Base-by-base conservation (phyloP, 169 alveolate genomes). In the Cytauxzoon felis region DNA sequence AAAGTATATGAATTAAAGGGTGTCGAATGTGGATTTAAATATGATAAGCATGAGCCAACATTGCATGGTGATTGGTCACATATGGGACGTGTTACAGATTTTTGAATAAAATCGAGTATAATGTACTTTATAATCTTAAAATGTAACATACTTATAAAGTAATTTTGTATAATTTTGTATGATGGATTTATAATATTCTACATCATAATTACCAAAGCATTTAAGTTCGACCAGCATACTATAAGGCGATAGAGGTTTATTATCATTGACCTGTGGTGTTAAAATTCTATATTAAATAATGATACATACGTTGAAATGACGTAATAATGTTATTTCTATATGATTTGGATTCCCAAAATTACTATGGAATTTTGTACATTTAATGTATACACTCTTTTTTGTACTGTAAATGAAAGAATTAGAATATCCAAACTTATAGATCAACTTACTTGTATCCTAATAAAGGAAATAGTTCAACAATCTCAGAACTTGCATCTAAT, bases 11-110 rank as follows among this genome's bases (percentile, higher is more conserved):
- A 53, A 23, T 56, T 40, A n/a, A 19, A 30, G 16, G 68, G 68
- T 5, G 16, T 27, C 42, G 91, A 84, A 61, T 68, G 19, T 57
- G 91, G 91, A 45, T 52, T 72, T 67, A 76, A 70, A 40, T 84
- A 72, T 54, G 81, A 66, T 32, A 84, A 79, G 69, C 91, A 84
- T 45, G 91, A 84, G 56, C 91, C 91, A 57, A 84, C 91, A 16
- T 80, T 84, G 91, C 80, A 80, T 56, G 91, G 91, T 41, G 91
- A 84, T 64, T 84, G 91, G 91, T 57, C 87, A 23, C 91, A 84
- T 50, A 84, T 80, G 76, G 86, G 91, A 40, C 69, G 91, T 21
- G 91, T 84, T 38, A 84, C 88, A 9, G 91, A 84, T 66, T 84
- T 84, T 68, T 84, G 54, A 73, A n/a, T n/a, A n/a, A n/a, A n/a